phyloP scores from a whole-genome alignment of 306 rosid species.

The Macrotyloma uniflorum region DNA sequence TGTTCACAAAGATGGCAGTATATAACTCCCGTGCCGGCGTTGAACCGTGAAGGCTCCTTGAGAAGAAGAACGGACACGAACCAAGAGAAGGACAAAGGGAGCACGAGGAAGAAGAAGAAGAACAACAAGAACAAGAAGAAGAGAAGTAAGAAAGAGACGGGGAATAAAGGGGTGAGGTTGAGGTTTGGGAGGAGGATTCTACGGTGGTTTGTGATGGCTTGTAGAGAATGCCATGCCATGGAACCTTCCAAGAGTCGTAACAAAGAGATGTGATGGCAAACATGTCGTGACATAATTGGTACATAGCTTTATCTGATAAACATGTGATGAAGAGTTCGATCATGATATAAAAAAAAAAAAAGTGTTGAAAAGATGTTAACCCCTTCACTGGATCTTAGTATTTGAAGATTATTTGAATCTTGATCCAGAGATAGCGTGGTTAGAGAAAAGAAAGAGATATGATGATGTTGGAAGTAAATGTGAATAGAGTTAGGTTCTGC shows the following conservation, averaged over 20 bases:
- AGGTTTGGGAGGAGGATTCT: conserved; percentile 56
- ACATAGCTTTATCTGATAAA: too few relatives aligned
- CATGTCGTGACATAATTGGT: not conserved
- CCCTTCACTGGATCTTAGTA: not conserved
- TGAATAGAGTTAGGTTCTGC: conserved; percentile 36
- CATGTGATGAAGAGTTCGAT: too few relatives aligned
- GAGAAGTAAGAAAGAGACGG: conserved; percentile 8
- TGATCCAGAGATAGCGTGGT: too few relatives aligned
- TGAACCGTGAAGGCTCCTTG: conserved; percentile 59
- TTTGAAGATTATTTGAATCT: too few relatives aligned
- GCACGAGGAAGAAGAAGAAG: not conserved
- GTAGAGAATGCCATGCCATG: conserved; percentile 77
- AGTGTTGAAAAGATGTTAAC: too few relatives aligned
- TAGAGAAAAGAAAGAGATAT: not conserved
- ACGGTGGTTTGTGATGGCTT: conserved; percentile 70
- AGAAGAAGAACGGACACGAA: conserved; percentile 40
- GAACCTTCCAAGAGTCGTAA: conserved; percentile 46
- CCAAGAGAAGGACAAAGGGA: not conserved
- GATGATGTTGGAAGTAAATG: conserved; percentile 15
- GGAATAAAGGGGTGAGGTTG: not conserved
- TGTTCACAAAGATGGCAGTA: conserved; percentile 74
- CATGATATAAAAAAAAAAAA: too few relatives aligned
- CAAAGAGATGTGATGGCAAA: conserved; percentile 12
- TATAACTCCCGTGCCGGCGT: conserved; percentile 60
- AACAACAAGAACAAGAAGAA: not conserved